Evolutionary conservation across 352 stramenopile genomes (phyloP), one percentile per base, ranked within the genome.

Genomic region (Globisporangium takayamanum): DNA sequence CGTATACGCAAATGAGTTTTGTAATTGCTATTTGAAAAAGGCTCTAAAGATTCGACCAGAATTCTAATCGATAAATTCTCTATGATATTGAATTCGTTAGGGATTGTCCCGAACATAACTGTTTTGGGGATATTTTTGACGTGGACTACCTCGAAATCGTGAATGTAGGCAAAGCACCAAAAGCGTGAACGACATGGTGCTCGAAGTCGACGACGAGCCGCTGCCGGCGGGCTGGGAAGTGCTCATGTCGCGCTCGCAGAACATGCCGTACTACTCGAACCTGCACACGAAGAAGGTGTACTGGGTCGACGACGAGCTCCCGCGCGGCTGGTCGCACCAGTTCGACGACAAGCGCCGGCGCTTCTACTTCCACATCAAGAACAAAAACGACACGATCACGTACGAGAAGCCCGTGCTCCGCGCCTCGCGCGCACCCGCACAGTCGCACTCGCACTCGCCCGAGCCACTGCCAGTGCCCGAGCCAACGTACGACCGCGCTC

Each of bases 191-290:
- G 16, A 45, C 6, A 76, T 80, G 72, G 64, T 63, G 66, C 46
- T 69, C 28, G 73, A 85, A 63, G 80, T 89, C 45, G 59, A 67
- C 36, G 76, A 87, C 50, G 80, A 86, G 59, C 69, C 71, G 59
- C 62, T 94, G 59, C 84, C 84, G 3, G 37, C 62, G 26, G 84
- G 84, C 58, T 94, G 84, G 84, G 77, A 90, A 60, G 68, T 94
- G 57, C 66, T 66, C 53, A 92, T 89, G 75, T 92, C 82, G 16
- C 79, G 80, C 49, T 88, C 76, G 63, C 89, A 92, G 71, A 87
- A 87, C 68, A 78, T 85, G 70, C 79, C 80, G 56, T 94, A 94
- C 70, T 94, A 94, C 76, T 88, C 84, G 68, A 86, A 94, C 59
- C 58, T 64, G 49, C 73, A 78, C 66, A 82, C 68, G 47, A 80